Base-by-base conservation (phyloP, 495 filamentous ascomycete species). In the Talaromyces adpressus region DNA sequence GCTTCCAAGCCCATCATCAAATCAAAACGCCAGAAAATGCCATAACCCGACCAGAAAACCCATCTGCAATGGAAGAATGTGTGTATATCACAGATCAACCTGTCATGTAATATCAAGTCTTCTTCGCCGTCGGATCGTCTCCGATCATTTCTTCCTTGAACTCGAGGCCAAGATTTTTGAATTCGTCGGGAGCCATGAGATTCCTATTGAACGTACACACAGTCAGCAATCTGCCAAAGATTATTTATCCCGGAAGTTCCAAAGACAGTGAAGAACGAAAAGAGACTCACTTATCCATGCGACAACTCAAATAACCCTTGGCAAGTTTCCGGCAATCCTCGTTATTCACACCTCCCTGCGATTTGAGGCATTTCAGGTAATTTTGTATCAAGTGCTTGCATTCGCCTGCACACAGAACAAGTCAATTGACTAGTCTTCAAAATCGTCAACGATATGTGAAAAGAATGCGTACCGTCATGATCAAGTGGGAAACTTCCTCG, bases 401-500 rank as follows among this genome's bases (percentile, higher is more conserved):
- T 79, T 98, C 94, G 68, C 92, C 92, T 95, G 47, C 62, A 67
- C 59, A 47, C 67, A 66, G 36, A 4, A 7, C 29, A 30, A 7
- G 0, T 30, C 29, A 30, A 30, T 30, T 30, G 29, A 7, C 29
- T 30, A 7, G 29, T 7, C 29, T 30, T 30, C 29, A 30, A 6
- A 30, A 7, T 30, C 29, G 29, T 30, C 29, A 7, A 6, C 6
- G 6, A 30, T 30, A 30, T 30, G 6, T 30, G 32, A 29, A 59
- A 62, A 60, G 54, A 66, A 78, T 71, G 25, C 62, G 41, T 79
- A 93, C 92, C 93, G 69, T 96, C 92, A 67, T 97, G 93, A 71
- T 98, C 94, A 52, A 98, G 87, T 23, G 94, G 94, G 70, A 98
- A 98, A 73, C 91, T 95, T 52, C 94, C 94, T 61, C 94, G 89